Conservation (phyloP, 495 filamentous ascomycete species). For the Tetracladium setigerum region DNA sequence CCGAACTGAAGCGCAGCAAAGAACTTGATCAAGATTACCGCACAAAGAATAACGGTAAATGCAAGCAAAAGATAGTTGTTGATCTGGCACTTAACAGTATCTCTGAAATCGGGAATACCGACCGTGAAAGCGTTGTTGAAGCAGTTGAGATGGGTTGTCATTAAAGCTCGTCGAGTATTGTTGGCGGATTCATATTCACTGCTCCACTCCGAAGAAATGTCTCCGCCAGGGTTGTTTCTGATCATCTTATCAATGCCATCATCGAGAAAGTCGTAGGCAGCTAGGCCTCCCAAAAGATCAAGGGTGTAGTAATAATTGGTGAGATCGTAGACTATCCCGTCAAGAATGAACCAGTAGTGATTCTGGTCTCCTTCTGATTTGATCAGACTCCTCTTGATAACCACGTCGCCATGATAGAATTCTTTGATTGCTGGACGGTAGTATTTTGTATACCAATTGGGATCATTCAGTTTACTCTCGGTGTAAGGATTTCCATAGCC, state of each 20-base stretch:
- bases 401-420: constrained; percentile 82
- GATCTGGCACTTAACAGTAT: constrained; percentile 66
- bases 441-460: constrained; percentile 64
- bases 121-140: constrained; percentile 77
- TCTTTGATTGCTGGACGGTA: constrained; percentile 78
- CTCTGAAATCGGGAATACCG: constrained; percentile 79
- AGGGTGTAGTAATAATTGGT: constrained; percentile 82
- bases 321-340: constrained; percentile 74
- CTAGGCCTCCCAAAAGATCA: constrained; percentile 25
- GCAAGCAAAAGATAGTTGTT: constrained; percentile 89
- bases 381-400: constrained; percentile 49
- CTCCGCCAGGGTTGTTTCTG: constrained; percentile 64
- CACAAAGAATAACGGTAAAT: constrained; percentile 74
- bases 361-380: constrained; percentile 52
- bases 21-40: constrained; percentile 83
- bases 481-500: constrained; percentile 49
- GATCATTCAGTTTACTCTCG: constrained; percentile 46
- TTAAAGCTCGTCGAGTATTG: constrained; percentile 28
- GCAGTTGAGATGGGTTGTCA: constrained; percentile 62
- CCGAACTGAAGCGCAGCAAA: constrained; percentile 90
- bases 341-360: constrained; percentile 73
- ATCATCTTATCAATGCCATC: constrained; percentile 53
- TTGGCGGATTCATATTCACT: constrained; percentile 28
- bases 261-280: constrained; percentile 63
- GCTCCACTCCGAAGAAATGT: constrained; percentile 63